Base-by-base conservation (phyloP, 176 grass and related monocot species). In the Paspalum vaginatum region DNA sequence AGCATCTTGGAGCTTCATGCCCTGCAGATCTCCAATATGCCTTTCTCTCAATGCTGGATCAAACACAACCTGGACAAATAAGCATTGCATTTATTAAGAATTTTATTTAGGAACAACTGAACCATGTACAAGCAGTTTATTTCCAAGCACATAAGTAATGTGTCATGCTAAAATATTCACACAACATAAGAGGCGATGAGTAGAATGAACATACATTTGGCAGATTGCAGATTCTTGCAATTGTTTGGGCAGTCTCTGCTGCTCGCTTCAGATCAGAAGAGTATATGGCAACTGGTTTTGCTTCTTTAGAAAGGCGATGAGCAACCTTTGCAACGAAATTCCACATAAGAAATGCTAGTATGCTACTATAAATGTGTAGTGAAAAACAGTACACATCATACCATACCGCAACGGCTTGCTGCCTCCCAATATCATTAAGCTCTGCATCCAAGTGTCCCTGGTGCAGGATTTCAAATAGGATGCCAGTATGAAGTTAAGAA, bases 181-280 rank as follows among this genome's bases (percentile, higher is more conserved):
- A 46, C 17, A 73, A 43, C 11, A 71, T 10, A 87, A 32, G 41
- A 46, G 18, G 8, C 17, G 22, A 64, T 9, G 27, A 67, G 14
- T 39, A 52, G 62, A 47, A 81, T 53, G 50, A 16, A 68, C 46
- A 61, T 82, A 95, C 96, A 91, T 98, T 79, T 88, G 88, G 77
- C 24, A 99, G 76, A 68, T 64, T 68, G 84, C 90, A 99, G 62
- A 44, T 25, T 50, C 81, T 84, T 86, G 90, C 96, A 21, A 99
- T 91, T 60, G 79, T 89, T 66, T 65, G 79, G 51, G 96, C 93
- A 59, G 96, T 99, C 53, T 99, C 86, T 40, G 87, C 82, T 11
- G 90, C 92, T 52, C 92, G 88, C 89, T 99, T 95, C 76, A 99
- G 66, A 84, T 99, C 96, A 58, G 93, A 99, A 14, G 96, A 89